Evolutionary conservation across 1,139 yeast species (phyloP).

Genomic region (Suhomyces taliae): DNA sequence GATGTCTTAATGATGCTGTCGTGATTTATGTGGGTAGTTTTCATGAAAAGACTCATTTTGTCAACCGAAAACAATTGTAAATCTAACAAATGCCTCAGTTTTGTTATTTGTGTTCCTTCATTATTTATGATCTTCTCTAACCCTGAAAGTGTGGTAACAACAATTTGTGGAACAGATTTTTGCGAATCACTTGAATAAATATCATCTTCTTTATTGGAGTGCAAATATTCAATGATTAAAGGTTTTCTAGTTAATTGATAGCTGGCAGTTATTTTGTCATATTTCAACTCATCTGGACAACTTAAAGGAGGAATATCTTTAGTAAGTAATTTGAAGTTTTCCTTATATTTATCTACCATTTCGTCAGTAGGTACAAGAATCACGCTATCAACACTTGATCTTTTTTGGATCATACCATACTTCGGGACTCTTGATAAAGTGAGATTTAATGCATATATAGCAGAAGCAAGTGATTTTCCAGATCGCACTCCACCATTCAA

Average conservation of each 20-base stretch:
- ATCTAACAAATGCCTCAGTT: constrained; percentile 10
- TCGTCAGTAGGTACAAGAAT: constrained; percentile 32
- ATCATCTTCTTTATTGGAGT: constrained; percentile 4
- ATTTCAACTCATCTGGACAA: constrained; percentile 23
- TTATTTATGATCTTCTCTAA: constrained; percentile 9
- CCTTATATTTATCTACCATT: constrained; percentile 21
- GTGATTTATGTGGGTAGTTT: constrained; percentile 15
- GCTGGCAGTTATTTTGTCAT: constrained; percentile 6
- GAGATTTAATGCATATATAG: constrained; percentile 25
- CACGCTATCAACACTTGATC: constrained; percentile 19
- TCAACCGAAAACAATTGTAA: constrained; percentile 25
- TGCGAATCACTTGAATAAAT: constrained; percentile 4
- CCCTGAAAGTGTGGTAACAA: constrained; percentile 22
- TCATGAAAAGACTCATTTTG: constrained; percentile 20
- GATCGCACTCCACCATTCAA: constrained; percentile 19
- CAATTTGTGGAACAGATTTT: constrained; percentile 21
- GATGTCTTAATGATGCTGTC: constrained; percentile 7
- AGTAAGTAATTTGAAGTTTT: constrained; percentile 14
- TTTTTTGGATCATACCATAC: constrained; percentile 14
- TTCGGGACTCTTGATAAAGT: constrained; percentile 23
- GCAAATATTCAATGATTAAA: constrained; percentile 19
- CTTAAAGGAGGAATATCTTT: constrained; percentile 23
- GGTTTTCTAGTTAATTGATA: constrained; percentile 23
- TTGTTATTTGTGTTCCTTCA: constrained; percentile 1
- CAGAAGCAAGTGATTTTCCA: constrained; percentile 29